Base-by-base conservation (phyloP, 441 rosid species). In the Gossypium schwendimanii region DNA sequence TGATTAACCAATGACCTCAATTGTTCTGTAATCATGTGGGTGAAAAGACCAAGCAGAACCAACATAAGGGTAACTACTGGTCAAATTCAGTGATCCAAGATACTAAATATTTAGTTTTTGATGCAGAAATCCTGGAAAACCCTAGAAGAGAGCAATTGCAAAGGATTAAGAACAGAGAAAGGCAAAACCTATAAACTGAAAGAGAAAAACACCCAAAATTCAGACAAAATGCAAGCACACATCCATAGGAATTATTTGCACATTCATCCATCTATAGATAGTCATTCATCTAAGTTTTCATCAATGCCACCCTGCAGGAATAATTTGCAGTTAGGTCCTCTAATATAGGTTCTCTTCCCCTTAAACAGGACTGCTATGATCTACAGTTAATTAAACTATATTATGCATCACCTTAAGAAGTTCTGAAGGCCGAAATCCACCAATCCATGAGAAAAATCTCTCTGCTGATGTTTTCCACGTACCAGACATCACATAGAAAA, bases 341-440 rank as follows among this genome's bases (percentile, higher is more conserved):
- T 21, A 18, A 31, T 44, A 64, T 66, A 66, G 57, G 70, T 47
- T 66, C 39, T 47, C 39, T 15, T 60, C 44, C 44, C 44, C 21
- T 28, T 20, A 61, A 61, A 61, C 33, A 31, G 45, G 23, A 31
- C 31, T 24, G 65, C 14, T 2, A 59, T 59, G 49, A 15, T 62
- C 15, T 66, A 55, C 77, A 71, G 26, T 69, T 18, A 31, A 44
- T 36, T 11, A 55, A 44, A 63, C 24, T 4, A 26, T 65, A 67
- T 47, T 49, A 72, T 21, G 67, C 47, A 57, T 81, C 75, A 93
- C 93, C 91, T 86, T 86, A 54, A 89, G 88, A 77, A 89, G 87
- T 67, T 89, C 91, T 0, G 94, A 89, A 68, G 94, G 90, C 62
- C 85, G 81, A 72, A 87, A 89, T 31, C 91, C 90, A 10, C 91